A percentile compares a stretch with the other conserved stretches of the same genome.
phyloP scores from a whole-genome alignment of 2,329 filamentous ascomycete species.

The Diaporthe nobilis region DNA sequence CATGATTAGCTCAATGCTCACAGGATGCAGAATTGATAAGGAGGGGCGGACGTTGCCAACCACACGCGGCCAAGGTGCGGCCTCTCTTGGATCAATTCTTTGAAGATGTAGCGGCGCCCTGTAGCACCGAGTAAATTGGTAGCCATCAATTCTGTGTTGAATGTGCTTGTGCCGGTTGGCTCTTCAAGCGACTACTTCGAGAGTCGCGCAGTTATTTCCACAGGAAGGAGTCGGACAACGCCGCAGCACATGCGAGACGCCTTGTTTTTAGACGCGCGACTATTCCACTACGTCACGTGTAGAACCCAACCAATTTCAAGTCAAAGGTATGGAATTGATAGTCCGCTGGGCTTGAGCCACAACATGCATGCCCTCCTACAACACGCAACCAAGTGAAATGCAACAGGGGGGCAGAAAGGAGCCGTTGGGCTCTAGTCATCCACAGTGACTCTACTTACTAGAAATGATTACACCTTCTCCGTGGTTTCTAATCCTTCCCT shows the following conservation, averaged over 20 bases:
- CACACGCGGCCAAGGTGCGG: conserved; percentile 5
- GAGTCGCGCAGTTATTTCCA: background rate
- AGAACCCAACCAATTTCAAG: too few species aligned
- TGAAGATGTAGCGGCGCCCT: conserved; percentile 19
- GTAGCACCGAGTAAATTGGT: background rate
- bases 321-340: too few species aligned
- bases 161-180: background rate
- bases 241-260: too few species aligned
- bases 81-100: conserved; percentile 12
- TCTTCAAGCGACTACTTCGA: background rate
- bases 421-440: too few species aligned
- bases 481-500: background rate
- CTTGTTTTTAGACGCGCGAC: too few species aligned
- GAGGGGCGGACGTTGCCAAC: conserved; percentile 4
- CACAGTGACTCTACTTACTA: too few species aligned
- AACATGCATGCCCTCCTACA: too few species aligned
- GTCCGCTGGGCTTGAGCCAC: too few species aligned
- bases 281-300: too few species aligned
- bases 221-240: background rate
- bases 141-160: conserved; percentile 2
- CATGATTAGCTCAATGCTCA: background rate
- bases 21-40: background rate
- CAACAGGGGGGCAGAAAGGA: too few species aligned
- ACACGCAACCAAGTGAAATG: too few species aligned
- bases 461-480: background rate